phyloP scores from a whole-genome alignment of 2,329 filamentous ascomycete genomes.

The Apiospora arundinis region DNA sequence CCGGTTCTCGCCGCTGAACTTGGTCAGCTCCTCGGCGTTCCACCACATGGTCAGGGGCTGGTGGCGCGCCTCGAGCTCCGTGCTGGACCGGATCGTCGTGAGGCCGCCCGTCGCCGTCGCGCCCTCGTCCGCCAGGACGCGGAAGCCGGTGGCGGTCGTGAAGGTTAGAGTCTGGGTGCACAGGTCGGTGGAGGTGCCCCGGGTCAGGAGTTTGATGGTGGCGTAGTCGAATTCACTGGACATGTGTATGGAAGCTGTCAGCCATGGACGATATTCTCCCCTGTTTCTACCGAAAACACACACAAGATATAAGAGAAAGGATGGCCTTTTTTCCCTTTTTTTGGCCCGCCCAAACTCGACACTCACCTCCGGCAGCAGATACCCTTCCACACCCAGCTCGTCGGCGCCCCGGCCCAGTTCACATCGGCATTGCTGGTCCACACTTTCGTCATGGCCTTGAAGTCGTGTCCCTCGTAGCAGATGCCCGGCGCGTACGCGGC shows the following conservation, averaged over 20 bases:
- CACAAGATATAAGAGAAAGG: too few species aligned
- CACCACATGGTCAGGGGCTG: conserved; percentile 8
- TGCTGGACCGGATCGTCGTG: conserved; percentile 3
- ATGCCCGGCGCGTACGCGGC: not conserved
- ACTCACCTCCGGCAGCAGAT: not conserved
- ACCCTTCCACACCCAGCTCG: conserved; percentile 5
- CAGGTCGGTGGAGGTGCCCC: not conserved
- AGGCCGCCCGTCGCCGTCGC: not conserved
- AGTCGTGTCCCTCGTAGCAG: conserved; percentile 3
- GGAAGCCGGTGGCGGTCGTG: not conserved
- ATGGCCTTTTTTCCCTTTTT: not conserved
- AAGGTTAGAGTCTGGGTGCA: not conserved
- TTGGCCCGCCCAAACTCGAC: too few species aligned
- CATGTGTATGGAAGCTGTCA: not conserved
- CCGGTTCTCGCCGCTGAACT: not conserved
- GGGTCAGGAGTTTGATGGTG: not conserved
- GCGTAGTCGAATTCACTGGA: not conserved
- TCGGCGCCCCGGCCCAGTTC: not conserved
- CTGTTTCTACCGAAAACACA: too few species aligned
- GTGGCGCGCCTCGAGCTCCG: conserved; percentile 3
- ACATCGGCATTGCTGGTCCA: not conserved
- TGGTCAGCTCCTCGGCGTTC: not conserved
- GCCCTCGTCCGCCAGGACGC: not conserved
- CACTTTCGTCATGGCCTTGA: conserved; percentile 4
- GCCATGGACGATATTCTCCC: not conserved